These are phyloP conservation scores for Aspergillus novofumigatus DNA, from an alignment of 2,329 filamentous ascomycete genomes.

Conservation along the genomic window DNA sequence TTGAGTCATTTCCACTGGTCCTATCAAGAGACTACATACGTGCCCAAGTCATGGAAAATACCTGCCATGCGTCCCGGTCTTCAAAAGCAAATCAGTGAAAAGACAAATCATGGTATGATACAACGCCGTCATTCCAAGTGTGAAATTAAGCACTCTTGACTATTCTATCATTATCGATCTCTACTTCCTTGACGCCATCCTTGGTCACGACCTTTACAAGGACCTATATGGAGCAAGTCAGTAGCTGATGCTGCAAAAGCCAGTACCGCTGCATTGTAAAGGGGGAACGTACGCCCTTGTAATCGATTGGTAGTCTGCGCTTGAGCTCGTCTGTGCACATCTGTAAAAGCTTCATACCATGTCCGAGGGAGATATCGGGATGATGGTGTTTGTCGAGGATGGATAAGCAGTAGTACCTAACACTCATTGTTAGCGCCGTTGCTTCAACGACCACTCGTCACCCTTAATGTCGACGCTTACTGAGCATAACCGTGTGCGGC, in stretches of 20 bases:
- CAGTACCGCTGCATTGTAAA: neutral
- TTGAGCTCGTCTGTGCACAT: slow-evolving; percentile 98
- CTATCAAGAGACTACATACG: slow-evolving; percentile 14
- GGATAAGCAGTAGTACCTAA: slow-evolving; percentile 91
- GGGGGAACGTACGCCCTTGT: slow-evolving; percentile 73
- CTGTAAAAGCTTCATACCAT: slow-evolving; percentile 86
- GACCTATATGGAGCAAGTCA: slow-evolving; percentile 35
- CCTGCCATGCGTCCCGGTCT: slow-evolving; percentile 22
- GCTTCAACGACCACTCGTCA: neutral
- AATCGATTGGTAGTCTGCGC: slow-evolving; percentile 93
- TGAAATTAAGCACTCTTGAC: slow-evolving; percentile 44
- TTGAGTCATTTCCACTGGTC: slow-evolving; percentile 13
- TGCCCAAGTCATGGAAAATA: slow-evolving; percentile 16
- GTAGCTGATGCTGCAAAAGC: slow-evolving; percentile 2
- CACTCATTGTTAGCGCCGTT: slow-evolving; percentile 10
- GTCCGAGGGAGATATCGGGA: slow-evolving; percentile 81
- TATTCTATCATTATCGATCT: slow-evolving; percentile 75
- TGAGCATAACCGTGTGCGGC: slow-evolving; percentile 98
- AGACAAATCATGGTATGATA: slow-evolving; percentile 29
- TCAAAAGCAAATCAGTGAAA: slow-evolving; percentile 24
- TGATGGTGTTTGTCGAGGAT: slow-evolving; percentile 99
- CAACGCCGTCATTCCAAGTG: slow-evolving; percentile 25
- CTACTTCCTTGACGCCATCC: slow-evolving; percentile 80
- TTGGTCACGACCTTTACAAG: slow-evolving; percentile 89
- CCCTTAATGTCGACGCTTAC: slow-evolving; percentile 48